Evolutionary conservation across 2,329 filamentous ascomycete species (phyloP).

Genomic region (Catunica adiposa): DNA sequence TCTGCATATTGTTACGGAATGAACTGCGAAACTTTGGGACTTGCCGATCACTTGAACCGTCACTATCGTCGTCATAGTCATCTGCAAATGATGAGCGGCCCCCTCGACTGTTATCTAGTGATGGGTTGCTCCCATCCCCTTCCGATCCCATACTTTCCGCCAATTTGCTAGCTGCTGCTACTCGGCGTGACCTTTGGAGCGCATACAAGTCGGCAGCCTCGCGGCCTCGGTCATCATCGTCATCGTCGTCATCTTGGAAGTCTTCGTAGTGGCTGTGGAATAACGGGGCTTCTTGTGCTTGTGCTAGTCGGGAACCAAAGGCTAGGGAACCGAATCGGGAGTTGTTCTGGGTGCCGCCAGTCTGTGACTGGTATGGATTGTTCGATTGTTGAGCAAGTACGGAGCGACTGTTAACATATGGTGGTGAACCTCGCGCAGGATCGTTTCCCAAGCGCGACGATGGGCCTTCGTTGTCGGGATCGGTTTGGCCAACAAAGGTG

Average conservation of each 20-base stretch:
- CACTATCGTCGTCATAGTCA: constrained; percentile 17
- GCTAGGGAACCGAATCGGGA: constrained; percentile 57
- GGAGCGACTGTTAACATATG: constrained; percentile 23
- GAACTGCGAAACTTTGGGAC: constrained; percentile 14
- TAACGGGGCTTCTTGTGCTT: constrained; percentile 66
- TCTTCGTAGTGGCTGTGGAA: constrained; percentile 87
- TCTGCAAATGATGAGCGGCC: constrained; percentile 23
- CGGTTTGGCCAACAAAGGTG: constrained; percentile 44
- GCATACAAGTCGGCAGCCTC: constrained; percentile 92
- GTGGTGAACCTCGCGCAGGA: constrained; percentile 9
- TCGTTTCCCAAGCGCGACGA: constrained; percentile 22
- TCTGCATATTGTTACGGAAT: constrained; percentile 35
- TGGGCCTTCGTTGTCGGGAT: constrained; percentile 33
- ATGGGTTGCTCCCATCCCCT: constrained; percentile 45
- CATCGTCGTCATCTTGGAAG: constrained; percentile 84
- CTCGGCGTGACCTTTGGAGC: constrained; percentile 71
- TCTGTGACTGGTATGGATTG: constrained; percentile 74
- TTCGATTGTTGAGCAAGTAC: constrained; percentile 28
- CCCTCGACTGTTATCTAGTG: constrained; percentile 30
- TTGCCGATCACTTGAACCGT: constrained; percentile 15
- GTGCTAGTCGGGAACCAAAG: constrained; percentile 61
- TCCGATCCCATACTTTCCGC: constrained; percentile 77
- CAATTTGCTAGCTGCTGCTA: constrained; percentile 69
- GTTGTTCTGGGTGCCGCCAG: constrained; percentile 26
- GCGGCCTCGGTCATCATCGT: constrained; percentile 75